A percentile compares a stretch with the other conserved stretches of the same genome.
phyloP scores from a whole-genome alignment of 805 yeast species.

The Nakazawaea peltata region DNA sequence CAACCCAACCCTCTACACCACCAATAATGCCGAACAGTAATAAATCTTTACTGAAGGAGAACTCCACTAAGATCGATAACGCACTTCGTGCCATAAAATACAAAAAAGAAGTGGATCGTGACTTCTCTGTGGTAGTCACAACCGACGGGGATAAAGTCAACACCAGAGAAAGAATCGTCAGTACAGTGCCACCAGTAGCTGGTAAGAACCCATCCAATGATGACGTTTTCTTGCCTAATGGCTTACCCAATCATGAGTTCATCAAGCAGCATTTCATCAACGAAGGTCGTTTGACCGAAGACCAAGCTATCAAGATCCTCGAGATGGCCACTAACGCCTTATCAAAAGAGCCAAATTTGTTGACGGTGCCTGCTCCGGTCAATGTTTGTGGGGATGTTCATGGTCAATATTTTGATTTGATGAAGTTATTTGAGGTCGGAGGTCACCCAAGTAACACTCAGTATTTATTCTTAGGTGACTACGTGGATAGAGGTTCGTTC shows the following conservation, averaged over 20 bases:
- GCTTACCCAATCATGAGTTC: slow-evolving; percentile 66
- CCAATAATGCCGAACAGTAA: too few species aligned
- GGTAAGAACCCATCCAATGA: slow-evolving; percentile 54
- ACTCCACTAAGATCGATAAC: slow-evolving; percentile 52
- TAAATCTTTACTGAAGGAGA: slow-evolving; percentile 22
- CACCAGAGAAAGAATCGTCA: slow-evolving; percentile 52
- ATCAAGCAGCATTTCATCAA: slow-evolving; percentile 63
- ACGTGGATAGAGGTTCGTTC: slow-evolving; percentile 90
- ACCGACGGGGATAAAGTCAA: slow-evolving; percentile 51
- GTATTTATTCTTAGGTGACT: slow-evolving; percentile 85
- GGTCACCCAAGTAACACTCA: slow-evolving; percentile 77
- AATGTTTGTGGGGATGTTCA: slow-evolving; percentile 98
- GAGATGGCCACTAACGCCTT: slow-evolving; percentile 56
- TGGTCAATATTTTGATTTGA: slow-evolving; percentile 86
- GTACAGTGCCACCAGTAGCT: slow-evolving; percentile 60
- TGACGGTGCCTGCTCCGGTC: slow-evolving; percentile 83
- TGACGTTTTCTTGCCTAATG: slow-evolving; percentile 54
- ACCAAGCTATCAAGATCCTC: slow-evolving; percentile 65
- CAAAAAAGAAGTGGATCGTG: slow-evolving; percentile 26
- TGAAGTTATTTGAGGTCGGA: slow-evolving; percentile 89
- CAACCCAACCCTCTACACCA: too few species aligned
- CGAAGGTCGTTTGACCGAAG: slow-evolving; percentile 73
- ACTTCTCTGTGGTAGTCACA: slow-evolving; percentile 37
- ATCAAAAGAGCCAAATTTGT: slow-evolving; percentile 66
- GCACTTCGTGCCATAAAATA: slow-evolving; percentile 54